These are phyloP conservation scores for Arthrobotrys pseudoclavata DNA, from an alignment of 2,329 filamentous ascomycete species.

Conservation along the genomic window DNA sequence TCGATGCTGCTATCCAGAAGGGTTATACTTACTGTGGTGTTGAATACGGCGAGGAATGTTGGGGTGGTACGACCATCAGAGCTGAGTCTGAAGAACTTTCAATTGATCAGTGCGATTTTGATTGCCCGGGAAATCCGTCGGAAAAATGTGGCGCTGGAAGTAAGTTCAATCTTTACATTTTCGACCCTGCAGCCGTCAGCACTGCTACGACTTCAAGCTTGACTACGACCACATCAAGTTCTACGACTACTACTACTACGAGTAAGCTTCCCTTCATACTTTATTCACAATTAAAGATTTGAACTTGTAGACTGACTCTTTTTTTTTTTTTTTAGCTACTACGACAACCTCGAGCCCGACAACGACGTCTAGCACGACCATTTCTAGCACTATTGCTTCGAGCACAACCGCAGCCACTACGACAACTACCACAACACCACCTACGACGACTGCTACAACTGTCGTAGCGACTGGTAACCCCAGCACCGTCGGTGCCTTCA, in stretches of 20 bases:
- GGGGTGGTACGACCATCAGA: slow-evolving; percentile 62
- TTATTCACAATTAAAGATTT: neutral
- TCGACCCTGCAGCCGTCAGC: slow-evolving; percentile 18
- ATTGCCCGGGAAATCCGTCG: slow-evolving; percentile 66
- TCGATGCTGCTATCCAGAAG: slow-evolving; percentile 42
- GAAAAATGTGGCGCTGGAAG: slow-evolving; percentile 68
- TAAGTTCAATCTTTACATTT: slow-evolving; percentile 65
- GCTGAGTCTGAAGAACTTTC: slow-evolving; percentile 32
- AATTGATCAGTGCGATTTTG: slow-evolving; percentile 53
- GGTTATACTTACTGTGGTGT: slow-evolving; percentile 64
- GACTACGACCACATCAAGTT: slow-evolving; percentile 23
- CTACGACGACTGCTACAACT: slow-evolving; percentile 28
- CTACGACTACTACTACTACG: slow-evolving; percentile 31
- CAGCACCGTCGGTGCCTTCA: slow-evolving; percentile 37
- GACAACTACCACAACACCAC: neutral
- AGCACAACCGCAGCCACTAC: slow-evolving; percentile 9
- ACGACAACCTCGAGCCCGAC: slow-evolving; percentile 59
- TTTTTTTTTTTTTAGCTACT: slow-evolving; percentile 45
- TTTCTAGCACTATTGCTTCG: slow-evolving; percentile 29
- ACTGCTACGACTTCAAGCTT: slow-evolving; percentile 58
- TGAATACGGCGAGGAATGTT: slow-evolving; percentile 62
- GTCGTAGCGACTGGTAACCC: slow-evolving; percentile 36
- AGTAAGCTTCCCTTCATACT: slow-evolving; percentile 9
- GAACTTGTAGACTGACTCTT: neutral
- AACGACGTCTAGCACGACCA: slow-evolving; percentile 34